phyloP scores from a whole-genome alignment of 768 basidiomycete genomes.

The Kwoniella mangroviensis region DNA sequence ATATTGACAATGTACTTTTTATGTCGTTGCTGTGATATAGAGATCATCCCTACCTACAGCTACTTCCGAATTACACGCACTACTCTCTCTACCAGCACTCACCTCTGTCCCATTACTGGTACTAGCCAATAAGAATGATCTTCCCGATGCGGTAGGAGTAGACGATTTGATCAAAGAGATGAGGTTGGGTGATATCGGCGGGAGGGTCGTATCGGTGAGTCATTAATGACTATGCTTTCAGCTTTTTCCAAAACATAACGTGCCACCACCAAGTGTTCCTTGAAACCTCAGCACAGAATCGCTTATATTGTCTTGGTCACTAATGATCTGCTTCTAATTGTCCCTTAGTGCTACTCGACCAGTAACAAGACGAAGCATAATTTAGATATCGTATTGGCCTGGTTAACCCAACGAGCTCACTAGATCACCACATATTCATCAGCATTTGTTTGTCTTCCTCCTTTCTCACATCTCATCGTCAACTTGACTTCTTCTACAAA shows the following conservation, averaged over 20 bases:
- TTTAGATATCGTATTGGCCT: constrained; percentile 85
- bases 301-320: too few relatives aligned
- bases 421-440: constrained; percentile 1
- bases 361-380: constrained; percentile 95
- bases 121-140: constrained; percentile 91
- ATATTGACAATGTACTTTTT: neutral
- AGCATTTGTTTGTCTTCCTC: too few relatives aligned
- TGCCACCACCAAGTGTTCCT: too few relatives aligned
- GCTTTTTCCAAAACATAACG: too few relatives aligned
- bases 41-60: constrained; percentile 44
- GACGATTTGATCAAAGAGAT: constrained; percentile 80
- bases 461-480: neutral
- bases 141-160: constrained; percentile 74
- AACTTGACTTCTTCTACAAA: neutral
- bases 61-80: constrained; percentile 51
- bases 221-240: too few relatives aligned
- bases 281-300: too few relatives aligned
- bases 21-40: neutral
- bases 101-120: constrained; percentile 45
- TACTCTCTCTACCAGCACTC: constrained; percentile 47
- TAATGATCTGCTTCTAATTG: too few relatives aligned
- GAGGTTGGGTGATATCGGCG: constrained; percentile 60
- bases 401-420: constrained; percentile 74
- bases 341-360: constrained; percentile 68
- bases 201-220: constrained; percentile 53